phyloP scores from a whole-genome alignment of 179 eudicot species.

The Beta macrorhiza region DNA sequence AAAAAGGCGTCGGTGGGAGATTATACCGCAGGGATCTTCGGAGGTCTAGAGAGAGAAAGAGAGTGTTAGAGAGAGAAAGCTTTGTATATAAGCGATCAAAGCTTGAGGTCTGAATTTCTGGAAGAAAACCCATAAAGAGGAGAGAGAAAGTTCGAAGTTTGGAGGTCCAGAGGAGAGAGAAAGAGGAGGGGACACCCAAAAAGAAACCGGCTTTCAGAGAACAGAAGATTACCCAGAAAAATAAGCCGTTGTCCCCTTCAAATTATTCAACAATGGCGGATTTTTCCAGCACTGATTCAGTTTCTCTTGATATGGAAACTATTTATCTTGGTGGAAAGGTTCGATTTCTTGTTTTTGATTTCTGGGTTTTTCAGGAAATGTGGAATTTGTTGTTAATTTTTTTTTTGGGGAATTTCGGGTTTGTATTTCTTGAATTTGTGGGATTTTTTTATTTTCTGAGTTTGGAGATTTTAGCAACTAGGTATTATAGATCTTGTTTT shows the following conservation, averaged over 20 bases:
- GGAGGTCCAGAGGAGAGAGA: not conserved
- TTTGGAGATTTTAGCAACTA: constrained; percentile 4
- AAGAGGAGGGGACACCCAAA: not conserved
- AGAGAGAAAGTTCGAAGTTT: not conserved
- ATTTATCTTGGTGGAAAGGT: constrained; percentile 95
- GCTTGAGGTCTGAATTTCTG: constrained; percentile 12
- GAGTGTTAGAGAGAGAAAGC: constrained; percentile 22
- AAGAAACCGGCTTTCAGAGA: not conserved
- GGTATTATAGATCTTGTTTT: constrained; percentile 23
- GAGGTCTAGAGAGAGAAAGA: constrained; percentile 17
- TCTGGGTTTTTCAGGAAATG: not conserved
- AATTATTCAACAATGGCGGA: constrained; percentile 53
- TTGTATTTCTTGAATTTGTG: not conserved
- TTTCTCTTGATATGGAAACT: constrained; percentile 76
- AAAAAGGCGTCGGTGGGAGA: constrained; percentile 45
- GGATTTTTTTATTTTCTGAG: not conserved
- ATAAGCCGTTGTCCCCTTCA: too few relatives aligned
- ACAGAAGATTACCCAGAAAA: too few relatives aligned
- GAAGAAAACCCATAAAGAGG: not conserved
- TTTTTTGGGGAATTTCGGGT: not conserved
- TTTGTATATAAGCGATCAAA: constrained; percentile 33
- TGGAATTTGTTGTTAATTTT: not conserved
- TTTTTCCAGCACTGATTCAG: constrained; percentile 55
- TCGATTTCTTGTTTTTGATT: not conserved
- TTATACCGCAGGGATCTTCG: constrained; percentile 31